A percentile compares a stretch with the other conserved stretches of the same genome.
phyloP scores from a whole-genome alignment of 352 stramenopile species.

The Pythium coloratum region DNA sequence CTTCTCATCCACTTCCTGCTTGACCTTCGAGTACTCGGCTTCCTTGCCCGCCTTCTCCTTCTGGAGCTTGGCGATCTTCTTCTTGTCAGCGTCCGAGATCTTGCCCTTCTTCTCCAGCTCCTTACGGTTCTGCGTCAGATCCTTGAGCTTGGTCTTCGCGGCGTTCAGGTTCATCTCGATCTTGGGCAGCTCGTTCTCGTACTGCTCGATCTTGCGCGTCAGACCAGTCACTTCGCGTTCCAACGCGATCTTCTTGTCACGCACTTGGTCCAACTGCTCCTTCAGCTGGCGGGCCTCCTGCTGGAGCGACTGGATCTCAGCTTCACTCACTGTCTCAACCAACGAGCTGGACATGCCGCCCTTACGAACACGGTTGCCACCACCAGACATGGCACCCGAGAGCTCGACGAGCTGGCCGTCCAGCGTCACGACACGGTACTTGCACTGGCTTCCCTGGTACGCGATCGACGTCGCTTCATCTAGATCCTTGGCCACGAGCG shows the following conservation, averaged over 20 bases:
- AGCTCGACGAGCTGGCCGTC: slow-evolving; percentile 98
- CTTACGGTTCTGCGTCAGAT: slow-evolving; percentile 58
- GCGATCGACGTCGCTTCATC: slow-evolving; percentile 90
- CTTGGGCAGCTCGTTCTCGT: slow-evolving; percentile 91
- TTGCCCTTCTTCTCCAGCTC: slow-evolving; percentile 87
- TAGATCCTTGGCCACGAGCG: slow-evolving; percentile 95
- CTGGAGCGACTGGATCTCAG: slow-evolving; percentile 68
- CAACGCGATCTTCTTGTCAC: slow-evolving; percentile 63
- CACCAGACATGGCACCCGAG: slow-evolving; percentile 98
- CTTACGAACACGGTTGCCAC: slow-evolving; percentile 91
- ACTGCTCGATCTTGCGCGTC: slow-evolving; percentile 85
- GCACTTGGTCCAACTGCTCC: slow-evolving; percentile 54
- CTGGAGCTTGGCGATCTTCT: slow-evolving; percentile 85
- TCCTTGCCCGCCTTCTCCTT: slow-evolving; percentile 89
- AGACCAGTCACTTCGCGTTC: slow-evolving; percentile 86
- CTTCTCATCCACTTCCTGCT: slow-evolving; percentile 68
- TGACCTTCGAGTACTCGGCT: slow-evolving; percentile 71
- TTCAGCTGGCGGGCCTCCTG: slow-evolving; percentile 49
- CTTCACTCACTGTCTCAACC: slow-evolving; percentile 44
- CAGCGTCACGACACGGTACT: slow-evolving; percentile 97
- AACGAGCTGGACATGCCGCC: slow-evolving; percentile 93
- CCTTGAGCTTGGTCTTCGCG: slow-evolving; percentile 59
- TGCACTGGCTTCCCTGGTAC: slow-evolving; percentile 91
- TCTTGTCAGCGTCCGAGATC: slow-evolving; percentile 84
- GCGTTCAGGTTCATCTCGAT: slow-evolving; percentile 83